Evolutionary conservation across 768 basidiomycete genomes (phyloP).

Genomic region (Phylloporus sp.): DNA sequence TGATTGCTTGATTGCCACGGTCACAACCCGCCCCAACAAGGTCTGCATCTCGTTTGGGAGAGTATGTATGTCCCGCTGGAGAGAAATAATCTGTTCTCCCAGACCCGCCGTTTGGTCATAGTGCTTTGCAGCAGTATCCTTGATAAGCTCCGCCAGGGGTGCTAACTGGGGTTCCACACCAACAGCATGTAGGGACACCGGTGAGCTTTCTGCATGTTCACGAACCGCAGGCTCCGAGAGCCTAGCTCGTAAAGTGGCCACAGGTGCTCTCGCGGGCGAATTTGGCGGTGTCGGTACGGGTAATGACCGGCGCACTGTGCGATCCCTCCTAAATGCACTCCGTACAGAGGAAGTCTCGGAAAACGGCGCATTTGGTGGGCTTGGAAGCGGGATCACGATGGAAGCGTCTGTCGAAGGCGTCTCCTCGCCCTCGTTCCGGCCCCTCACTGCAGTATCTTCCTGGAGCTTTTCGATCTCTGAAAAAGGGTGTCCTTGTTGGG

Average conservation of each 20-base stretch:
- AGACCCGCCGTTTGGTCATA: constrained; percentile 34
- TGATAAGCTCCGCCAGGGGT: constrained; percentile 32
- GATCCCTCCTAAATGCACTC: constrained; percentile 22
- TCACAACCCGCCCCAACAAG: constrained; percentile 9
- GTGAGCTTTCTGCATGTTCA: constrained; percentile 16
- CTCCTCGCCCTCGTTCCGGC: background rate
- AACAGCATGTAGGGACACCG: constrained; percentile 5
- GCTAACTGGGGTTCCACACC: constrained; percentile 19
- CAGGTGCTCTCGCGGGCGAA: constrained; percentile 6
- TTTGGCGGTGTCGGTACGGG: constrained; percentile 9
- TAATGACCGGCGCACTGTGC: background rate
- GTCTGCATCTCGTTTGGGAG: constrained; percentile 27
- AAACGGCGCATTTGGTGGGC: constrained; percentile 5
- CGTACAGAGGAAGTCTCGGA: constrained; percentile 15
- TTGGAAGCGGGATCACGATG: constrained; percentile 22
- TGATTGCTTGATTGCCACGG: constrained; percentile 1
- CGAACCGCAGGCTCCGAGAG: constrained; percentile 21
- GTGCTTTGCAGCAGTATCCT: constrained; percentile 33
- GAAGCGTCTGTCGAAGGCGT: constrained; percentile 24
- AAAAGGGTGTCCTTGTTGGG: constrained; percentile 16
- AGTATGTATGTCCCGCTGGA: constrained; percentile 28
- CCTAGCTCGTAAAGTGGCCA: constrained; percentile 7
- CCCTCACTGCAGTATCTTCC: background rate
- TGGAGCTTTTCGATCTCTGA: constrained; percentile 23
- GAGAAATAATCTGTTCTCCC: constrained; percentile 32